Base-by-base conservation (phyloP, 768 basidiomycete species). In the Porpolomopsis calyptriformis region DNA sequence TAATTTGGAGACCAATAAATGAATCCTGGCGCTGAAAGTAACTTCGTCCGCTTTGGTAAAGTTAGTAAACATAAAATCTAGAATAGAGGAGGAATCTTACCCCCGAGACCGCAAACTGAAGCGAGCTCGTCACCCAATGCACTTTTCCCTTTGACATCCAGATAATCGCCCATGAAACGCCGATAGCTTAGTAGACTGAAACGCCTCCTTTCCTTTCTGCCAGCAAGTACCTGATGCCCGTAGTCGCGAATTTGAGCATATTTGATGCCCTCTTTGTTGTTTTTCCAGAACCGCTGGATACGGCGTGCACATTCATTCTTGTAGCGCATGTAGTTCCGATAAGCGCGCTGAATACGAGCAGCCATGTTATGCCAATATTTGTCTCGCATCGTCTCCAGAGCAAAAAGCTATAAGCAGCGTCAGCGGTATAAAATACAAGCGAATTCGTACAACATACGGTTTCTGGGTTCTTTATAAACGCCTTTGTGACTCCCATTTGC, bases 351-450 rank as follows among this genome's bases (percentile, higher is more conserved):
- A 43, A 99, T 99, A 37, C 96, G 84, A 20, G 68, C 78, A 0
- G 96, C 96, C 96, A 99, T 99, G 64, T 97, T 98, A 63, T 99
- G 96, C 96, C 96, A 99, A 64, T 98, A 99, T 44, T 87, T 80
- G 61, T 99, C 96, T 43, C 96, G 82, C 90, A 98, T 98, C 5
- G 90, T 93, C 69, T 99, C 96, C 47, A 99, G 69, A 10, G 94
- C 96, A 61, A 99, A 99, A 18, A 99, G 77, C 90, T 97, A 47
- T 5, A 41, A 42, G 37, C 38, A 45, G 47, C n/a, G 18, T 23
- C 49, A 43, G 39, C 45, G 46, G n/a, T 40, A 20, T 40, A 19
- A n/a, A 48, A 25, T 26, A 40, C 4, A 45, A 43, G 16, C 16
- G 29, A 33, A 40, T 26, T 24, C 20, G 40, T 26, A 27, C 20